Base-by-base conservation (phyloP, 2,329 filamentous ascomycete genomes). In the Bipolaris oryzae region DNA sequence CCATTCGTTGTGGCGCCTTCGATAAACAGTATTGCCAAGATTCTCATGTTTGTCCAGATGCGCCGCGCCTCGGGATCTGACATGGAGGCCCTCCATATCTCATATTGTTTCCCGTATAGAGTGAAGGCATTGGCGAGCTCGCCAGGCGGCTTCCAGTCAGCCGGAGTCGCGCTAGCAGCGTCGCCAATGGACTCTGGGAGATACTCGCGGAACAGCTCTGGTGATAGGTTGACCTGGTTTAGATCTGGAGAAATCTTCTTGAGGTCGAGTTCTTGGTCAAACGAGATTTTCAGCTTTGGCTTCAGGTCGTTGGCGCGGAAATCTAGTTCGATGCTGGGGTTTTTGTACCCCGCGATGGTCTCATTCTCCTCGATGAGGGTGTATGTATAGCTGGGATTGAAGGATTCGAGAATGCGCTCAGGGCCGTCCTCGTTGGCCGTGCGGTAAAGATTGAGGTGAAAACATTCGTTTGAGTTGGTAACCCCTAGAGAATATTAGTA, bases 341-440 rank as follows among this genome's bases (percentile, higher is more conserved):
- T 87, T 73, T 92, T 88, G 81, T 97, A 96, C 35, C 94, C 94
- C 68, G 96, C 93, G 62, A 98, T 94, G 28, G 84, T 85, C 76
- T 99, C 92, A 7, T 95, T 89, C n/a, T 98, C 89, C 69, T 92
- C 92, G 67, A 98, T 97, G 62, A 99, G 89, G 1, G 91, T 82
- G 76, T 98, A 96, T 16, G 94, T 97, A 75, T 93, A 96, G 71
- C 86, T 85, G 0, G 95, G 96, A 58, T 91, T 84, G 76, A 99
- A 98, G 25, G 85, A 65, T 83, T 84, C 67, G 84, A 85, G 84
- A 71, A 62, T 64, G 49, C 60, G 68, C 57, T 67, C 54, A 10
- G 57, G 56, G 35, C 66, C 58, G 55, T 53, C 58, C 34, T 64
- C 45, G 34, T 60, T 50, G 41, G 43, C 56, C 7, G 70, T 67